Conservation (phyloP, 2,329 filamentous ascomycete species). For the Massarina eburnea region DNA sequence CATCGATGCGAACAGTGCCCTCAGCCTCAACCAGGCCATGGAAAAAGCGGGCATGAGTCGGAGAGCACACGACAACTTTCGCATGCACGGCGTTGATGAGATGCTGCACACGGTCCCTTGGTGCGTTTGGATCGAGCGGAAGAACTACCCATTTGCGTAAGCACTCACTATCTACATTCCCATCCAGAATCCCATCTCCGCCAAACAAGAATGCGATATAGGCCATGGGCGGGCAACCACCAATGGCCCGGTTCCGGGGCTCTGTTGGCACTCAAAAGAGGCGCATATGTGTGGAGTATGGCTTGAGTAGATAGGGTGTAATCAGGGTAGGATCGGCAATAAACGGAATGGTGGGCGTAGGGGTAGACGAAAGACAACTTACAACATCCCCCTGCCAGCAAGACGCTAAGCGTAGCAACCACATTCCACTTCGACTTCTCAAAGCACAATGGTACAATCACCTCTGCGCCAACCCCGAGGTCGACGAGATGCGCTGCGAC, state of each 20-base stretch:
- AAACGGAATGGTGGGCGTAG: neutral
- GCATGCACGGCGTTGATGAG: constrained; percentile 15
- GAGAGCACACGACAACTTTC: constrained; percentile 18
- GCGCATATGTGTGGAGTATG: neutral
- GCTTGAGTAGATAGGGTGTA: neutral
- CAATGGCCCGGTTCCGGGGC: too few species aligned
- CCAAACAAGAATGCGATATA: too few species aligned
- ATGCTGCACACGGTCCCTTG: constrained; percentile 19
- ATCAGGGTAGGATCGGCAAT: neutral
- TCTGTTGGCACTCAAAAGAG: too few species aligned
- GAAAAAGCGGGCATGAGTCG: constrained; percentile 5
- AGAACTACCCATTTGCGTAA: constrained; percentile 17
- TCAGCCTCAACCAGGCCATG: constrained; percentile 8
- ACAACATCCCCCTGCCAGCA: constrained; percentile 36
- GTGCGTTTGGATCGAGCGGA: constrained; percentile 22
- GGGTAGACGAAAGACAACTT: constrained; percentile 11
- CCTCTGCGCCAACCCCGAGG: constrained; percentile 23
- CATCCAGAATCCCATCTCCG: too few species aligned
- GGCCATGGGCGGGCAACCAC: too few species aligned
- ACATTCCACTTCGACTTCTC: constrained; percentile 37
- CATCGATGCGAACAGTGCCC: constrained; percentile 13
- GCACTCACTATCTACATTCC: too few species aligned
- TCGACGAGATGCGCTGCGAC: constrained; percentile 20
- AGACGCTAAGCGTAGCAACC: constrained; percentile 33
- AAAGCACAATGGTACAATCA: constrained; percentile 32